phyloP scores from a whole-genome alignment of 495 filamentous ascomycete genomes.

The Trichoderma orchidacearum region DNA sequence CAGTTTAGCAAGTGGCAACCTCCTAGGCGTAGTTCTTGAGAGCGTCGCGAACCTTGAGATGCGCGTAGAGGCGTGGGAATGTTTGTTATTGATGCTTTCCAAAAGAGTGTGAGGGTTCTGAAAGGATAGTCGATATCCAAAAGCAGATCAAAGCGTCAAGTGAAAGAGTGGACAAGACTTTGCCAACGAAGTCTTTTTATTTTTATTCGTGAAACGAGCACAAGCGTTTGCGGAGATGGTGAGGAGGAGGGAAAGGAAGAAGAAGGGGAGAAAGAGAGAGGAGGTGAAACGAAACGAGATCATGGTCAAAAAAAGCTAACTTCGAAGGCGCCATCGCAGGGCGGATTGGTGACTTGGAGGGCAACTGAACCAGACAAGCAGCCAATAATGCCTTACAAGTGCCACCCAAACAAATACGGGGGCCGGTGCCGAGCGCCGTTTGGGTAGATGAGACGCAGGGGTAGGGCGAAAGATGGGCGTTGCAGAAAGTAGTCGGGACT shows the following conservation, averaged over 20 bases:
- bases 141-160: conserved; percentile 9
- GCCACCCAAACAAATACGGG: background rate
- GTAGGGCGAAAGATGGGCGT: background rate
- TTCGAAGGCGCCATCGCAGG: background rate
- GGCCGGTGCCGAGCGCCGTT: background rate
- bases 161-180: conserved; percentile 29
- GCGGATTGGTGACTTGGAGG: background rate
- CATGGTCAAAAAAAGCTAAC: background rate
- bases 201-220: background rate
- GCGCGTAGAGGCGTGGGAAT: background rate
- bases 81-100: conserved; percentile 1
- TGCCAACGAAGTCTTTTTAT: conserved; percentile 40
- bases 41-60: background rate
- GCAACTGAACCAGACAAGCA: background rate
- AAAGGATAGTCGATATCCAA: conserved; percentile 27
- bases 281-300: background rate
- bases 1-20: background rate
- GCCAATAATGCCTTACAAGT: background rate
- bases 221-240: background rate
- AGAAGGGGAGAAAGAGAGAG: background rate
- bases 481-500: background rate
- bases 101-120: conserved; percentile 10
- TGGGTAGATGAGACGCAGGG: background rate
- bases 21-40: background rate
- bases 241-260: background rate